Percentiles rank a stretch among this genome's conserved stretches.
Conservation (phyloP, 2,329 filamentous ascomycete genomes). For the Fusarium tupiense region DNA sequence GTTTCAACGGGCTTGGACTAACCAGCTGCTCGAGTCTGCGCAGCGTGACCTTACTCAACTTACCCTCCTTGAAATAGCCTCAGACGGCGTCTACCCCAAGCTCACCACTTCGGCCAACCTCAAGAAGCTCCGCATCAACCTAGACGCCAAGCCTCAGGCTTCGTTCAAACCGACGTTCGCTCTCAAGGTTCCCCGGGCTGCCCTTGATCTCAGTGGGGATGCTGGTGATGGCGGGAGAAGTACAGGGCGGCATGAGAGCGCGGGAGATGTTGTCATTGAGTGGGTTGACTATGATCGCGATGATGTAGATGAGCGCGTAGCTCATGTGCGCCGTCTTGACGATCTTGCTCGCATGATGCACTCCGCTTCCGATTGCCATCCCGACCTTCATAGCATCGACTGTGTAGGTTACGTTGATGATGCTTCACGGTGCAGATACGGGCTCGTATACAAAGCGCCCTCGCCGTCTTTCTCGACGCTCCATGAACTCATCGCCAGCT, state of each 20-base stretch:
- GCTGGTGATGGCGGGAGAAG: conserved; percentile 36
- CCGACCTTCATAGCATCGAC: conserved; percentile 58
- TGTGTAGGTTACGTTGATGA: conserved; percentile 60
- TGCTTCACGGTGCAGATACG: conserved; percentile 50
- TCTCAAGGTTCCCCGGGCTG: conserved; percentile 50
- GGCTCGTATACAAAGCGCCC: conserved; percentile 55
- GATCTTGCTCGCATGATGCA: conserved; percentile 60
- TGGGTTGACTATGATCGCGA: conserved; percentile 58
- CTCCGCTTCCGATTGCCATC: conserved; percentile 55
- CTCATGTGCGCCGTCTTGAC: conserved; percentile 56
- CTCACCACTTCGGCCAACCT: conserved; percentile 55
- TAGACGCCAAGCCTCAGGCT: conserved; percentile 53
- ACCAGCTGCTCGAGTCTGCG: conserved; percentile 57
- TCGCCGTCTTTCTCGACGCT: conserved; percentile 51
- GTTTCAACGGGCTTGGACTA: conserved; percentile 57
- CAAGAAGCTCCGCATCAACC: conserved; percentile 58
- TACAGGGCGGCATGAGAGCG: conserved; percentile 48
- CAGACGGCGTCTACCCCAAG: conserved; percentile 54
- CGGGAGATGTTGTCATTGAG: conserved; percentile 53
- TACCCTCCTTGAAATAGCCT: conserved; percentile 53
- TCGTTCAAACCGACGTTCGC: conserved; percentile 56
- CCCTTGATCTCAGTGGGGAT: conserved; percentile 41
- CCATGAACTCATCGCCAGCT: conserved; percentile 51
- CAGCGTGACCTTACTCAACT: conserved; percentile 54
- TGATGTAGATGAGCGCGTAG: conserved; percentile 53